Conservation (phyloP, 345 rosid genomes). For the Hevea brasiliensis region DNA sequence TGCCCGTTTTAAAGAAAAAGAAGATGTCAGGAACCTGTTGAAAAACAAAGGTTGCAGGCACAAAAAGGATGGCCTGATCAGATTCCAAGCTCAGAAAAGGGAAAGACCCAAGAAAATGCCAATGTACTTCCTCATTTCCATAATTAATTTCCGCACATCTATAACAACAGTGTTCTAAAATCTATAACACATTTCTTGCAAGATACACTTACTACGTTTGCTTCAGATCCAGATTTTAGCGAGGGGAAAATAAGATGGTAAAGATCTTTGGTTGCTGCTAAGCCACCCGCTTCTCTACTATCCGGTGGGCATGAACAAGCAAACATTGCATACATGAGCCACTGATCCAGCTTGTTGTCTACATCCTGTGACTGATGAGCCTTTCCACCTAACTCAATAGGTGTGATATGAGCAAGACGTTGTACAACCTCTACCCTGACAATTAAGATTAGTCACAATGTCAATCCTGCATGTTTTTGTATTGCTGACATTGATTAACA, state of each 20-base stretch:
- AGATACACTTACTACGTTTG: conserved; percentile 63
- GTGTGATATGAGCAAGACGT: conserved; percentile 89
- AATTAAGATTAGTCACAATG: conserved; percentile 22
- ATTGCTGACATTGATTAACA: conserved; percentile 8
- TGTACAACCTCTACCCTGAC: conserved; percentile 75
- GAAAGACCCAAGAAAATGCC: neutral
- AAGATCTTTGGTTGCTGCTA: conserved; percentile 76
- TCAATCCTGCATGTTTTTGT: neutral
- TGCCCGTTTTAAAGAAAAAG: neutral
- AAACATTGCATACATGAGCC: conserved; percentile 96
- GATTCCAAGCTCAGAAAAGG: neutral
- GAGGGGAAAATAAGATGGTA: conserved; percentile 88
- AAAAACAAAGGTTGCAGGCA: neutral
- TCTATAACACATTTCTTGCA: neutral
- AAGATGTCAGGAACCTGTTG: neutral
- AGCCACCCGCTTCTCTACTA: conserved; percentile 73
- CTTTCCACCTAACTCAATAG: conserved; percentile 91
- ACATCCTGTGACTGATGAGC: conserved; percentile 85
- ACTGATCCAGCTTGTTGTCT: conserved; percentile 92
- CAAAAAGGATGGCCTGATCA: neutral
- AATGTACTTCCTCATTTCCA: conserved; percentile 1
- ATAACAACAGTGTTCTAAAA: neutral
- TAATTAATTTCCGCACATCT: neutral
- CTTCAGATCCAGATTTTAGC: conserved; percentile 84
- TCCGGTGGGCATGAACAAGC: conserved; percentile 96